Evolutionary conservation across 768 basidiomycete genomes (phyloP).

Genomic region (Daedaleopsis nitida): DNA sequence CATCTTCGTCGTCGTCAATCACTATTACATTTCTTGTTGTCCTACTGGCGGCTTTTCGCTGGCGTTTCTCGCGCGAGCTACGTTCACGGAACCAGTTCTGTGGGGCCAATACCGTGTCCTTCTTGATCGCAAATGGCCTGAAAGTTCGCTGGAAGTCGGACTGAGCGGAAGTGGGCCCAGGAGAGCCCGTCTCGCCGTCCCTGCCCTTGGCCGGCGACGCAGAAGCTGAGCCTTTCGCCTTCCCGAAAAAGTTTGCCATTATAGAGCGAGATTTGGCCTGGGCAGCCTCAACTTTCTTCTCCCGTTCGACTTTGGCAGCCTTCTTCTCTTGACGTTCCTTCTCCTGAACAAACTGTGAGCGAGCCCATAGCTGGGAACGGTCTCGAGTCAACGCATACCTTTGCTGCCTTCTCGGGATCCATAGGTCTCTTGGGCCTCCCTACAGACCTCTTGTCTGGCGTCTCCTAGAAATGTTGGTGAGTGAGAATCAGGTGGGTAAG

Average conservation of each 20-base stretch:
- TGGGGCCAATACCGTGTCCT: slow-evolving; percentile 71
- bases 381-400: slow-evolving; percentile 39
- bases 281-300: slow-evolving; percentile 70
- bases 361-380: slow-evolving; percentile 1
- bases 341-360: slow-evolving; percentile 46
- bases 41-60: slow-evolving; percentile 23
- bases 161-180: slow-evolving; percentile 37
- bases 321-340: slow-evolving; percentile 71
- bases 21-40: slow-evolving; percentile 54
- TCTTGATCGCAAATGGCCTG: slow-evolving; percentile 79
- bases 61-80: slow-evolving; percentile 23
- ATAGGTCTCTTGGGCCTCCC: slow-evolving; percentile 50
- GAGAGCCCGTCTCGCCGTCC: slow-evolving; percentile 27
- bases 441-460: slow-evolving; percentile 26
- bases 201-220: slow-evolving; percentile 28
- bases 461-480: slow-evolving; percentile 35
- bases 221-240: slow-evolving; percentile 43
- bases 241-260: slow-evolving; percentile 80
- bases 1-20: slow-evolving; percentile 49
- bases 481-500: not conserved
- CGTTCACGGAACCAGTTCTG: slow-evolving; percentile 63
- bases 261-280: slow-evolving; percentile 73
- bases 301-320: slow-evolving; percentile 66
- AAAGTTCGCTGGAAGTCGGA: slow-evolving; percentile 78
- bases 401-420: slow-evolving; percentile 61